Base-by-base conservation (phyloP, 2,329 filamentous ascomycete genomes). In the Neoscytalidium dimidiatum region DNA sequence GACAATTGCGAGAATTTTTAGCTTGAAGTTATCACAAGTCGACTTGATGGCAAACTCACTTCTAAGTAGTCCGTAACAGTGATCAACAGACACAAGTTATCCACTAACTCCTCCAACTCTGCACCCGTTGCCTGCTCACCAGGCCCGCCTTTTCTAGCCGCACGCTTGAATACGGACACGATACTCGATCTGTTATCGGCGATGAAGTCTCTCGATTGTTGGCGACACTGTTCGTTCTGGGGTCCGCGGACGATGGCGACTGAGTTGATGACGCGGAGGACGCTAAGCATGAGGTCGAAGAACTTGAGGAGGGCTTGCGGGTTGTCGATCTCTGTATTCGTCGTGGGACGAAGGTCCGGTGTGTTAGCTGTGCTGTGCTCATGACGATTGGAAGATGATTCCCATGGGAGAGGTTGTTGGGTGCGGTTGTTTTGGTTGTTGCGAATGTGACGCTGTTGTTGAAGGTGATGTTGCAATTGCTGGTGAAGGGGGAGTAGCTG, bases 111-210 rank as follows among this genome's bases (percentile, higher is more conserved):
- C 53, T 87, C 85, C 41, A 96, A 81, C 65, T 71, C 51, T 17
- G 44, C 48, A 29, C 53, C 41, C 3, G 61, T 75, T 13, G 79
- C 77, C 35, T 75, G 75, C 35, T 79, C 75, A 43, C 80, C 78
- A 7, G 44, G 31, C 4, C 63, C 63, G 19, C 91, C 90, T 64
- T 96, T 91, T 53, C 91, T 91, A 0, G 92, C 92, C 70, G 91
- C 92, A 69, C 93, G 85, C 81, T 99, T 99, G 72, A 99, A 91
- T 21, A 96, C 89, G 51, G 93, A 91, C 68, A 95, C 88, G 71
- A 98, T 92, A 64, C 94, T 88, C 76, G 90, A 88, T 67, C 94
- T 85, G 76, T 97, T 92, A 68, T 95, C 90, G 5, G 86, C 85
- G 66, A 99, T 81, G 79, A 99, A 99, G 38, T 84, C 84, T 64